A percentile compares a stretch with the other conserved stretches of the same genome.
phyloP scores from a whole-genome alignment of 225 moss, liverwort and hornwort species.

The Asterella californica region DNA sequence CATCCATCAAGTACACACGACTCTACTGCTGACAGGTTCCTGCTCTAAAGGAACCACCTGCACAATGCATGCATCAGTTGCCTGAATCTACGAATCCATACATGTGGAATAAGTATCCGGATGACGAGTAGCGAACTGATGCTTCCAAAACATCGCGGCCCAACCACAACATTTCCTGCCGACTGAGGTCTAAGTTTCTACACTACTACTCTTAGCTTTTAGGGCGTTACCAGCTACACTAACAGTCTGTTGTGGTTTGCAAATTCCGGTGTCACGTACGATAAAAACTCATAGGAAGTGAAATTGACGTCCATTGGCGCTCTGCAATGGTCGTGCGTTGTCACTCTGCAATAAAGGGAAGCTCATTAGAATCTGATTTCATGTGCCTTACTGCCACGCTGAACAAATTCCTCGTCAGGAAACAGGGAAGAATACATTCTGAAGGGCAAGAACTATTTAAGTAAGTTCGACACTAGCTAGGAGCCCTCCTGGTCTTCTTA shows the following conservation, averaged over 20 bases:
- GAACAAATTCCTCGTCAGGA: neutral
- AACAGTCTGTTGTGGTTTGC: neutral
- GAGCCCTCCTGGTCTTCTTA: neutral
- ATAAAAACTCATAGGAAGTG: slow-evolving; percentile 9
- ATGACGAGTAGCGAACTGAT: neutral
- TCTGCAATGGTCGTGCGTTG: slow-evolving; percentile 26
- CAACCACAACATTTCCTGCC: neutral
- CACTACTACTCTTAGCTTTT: neutral
- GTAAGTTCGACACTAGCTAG: neutral
- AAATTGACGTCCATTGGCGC: slow-evolving; percentile 11
- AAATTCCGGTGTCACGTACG: neutral
- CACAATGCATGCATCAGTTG: too few relatives aligned
- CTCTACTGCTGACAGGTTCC: too few relatives aligned
- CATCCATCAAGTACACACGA: too few relatives aligned
- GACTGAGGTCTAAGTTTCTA: neutral
- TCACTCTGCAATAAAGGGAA: slow-evolving; percentile 9
- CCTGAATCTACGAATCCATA: too few relatives aligned
- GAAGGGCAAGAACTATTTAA: neutral
- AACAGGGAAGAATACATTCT: neutral
- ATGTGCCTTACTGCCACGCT: too few relatives aligned
- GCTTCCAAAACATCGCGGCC: neutral
- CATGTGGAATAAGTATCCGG: too few relatives aligned
- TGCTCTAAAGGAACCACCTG: too few relatives aligned
- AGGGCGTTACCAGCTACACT: neutral
- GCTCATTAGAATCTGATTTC: neutral